Conservation (phyloP, 1,284 basidiomycete genomes). For the Trametes pubescens region DNA sequence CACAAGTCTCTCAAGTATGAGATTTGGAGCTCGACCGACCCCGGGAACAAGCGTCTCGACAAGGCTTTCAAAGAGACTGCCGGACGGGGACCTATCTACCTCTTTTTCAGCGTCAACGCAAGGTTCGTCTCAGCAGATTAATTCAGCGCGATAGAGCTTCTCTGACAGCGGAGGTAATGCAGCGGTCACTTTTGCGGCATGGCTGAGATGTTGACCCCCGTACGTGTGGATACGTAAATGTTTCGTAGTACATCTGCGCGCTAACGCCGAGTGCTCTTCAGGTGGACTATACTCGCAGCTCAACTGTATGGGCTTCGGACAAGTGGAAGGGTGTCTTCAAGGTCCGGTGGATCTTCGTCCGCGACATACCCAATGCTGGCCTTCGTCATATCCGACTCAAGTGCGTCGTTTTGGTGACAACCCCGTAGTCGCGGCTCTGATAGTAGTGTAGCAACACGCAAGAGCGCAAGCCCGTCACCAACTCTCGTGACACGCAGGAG, state of each 20-base stretch:
- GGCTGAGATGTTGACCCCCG: constrained; percentile 94
- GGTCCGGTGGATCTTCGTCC: constrained; percentile 94
- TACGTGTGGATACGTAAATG: constrained; percentile 38
- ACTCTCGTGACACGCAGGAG: constrained; percentile 92
- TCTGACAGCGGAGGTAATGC: constrained; percentile 18
- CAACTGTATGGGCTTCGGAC: constrained; percentile 96
- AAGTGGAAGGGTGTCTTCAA: constrained; percentile 99
- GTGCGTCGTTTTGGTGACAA: constrained; percentile 51
- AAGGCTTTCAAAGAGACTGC: constrained; percentile 93
- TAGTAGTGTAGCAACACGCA: constrained; percentile 82
- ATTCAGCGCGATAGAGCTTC: neutral
- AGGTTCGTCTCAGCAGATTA: constrained; percentile 52
- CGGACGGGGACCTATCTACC: constrained; percentile 89
- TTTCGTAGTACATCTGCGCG: neutral
- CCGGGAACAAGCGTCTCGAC: constrained; percentile 95
- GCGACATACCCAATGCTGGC: constrained; percentile 90
- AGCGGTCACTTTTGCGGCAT: constrained; percentile 97
- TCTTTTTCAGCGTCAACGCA: constrained; percentile 97
- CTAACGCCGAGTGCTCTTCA: constrained; percentile 34
- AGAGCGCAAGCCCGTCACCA: constrained; percentile 96
- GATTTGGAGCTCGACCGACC: constrained; percentile 96
- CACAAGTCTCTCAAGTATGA: constrained; percentile 97
- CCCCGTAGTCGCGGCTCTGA: constrained; percentile 16
- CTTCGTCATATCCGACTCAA: constrained; percentile 85
- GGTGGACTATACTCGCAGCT: constrained; percentile 86